Percentiles rank a stretch among this genome's conserved stretches.
phyloP scores from a whole-genome alignment of 2,329 filamentous ascomycete genomes.

The Phialophora chinensis region DNA sequence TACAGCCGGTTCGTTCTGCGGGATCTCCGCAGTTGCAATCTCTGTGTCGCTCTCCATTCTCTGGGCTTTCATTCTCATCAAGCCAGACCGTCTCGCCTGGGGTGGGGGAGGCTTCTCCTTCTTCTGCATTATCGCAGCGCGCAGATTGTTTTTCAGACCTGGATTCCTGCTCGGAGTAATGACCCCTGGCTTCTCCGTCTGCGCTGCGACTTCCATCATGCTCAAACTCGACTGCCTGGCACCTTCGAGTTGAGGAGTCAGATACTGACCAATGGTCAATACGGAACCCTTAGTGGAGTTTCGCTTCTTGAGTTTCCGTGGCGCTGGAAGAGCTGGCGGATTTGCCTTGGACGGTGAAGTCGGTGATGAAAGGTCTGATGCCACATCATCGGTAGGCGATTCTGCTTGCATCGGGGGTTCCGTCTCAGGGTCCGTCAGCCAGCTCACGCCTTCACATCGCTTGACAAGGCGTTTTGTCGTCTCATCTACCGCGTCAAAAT shows the following conservation, averaged over 20 bases:
- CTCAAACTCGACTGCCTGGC: constrained; percentile 76
- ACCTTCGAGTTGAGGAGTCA: constrained; percentile 59
- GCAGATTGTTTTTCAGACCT: constrained; percentile 38
- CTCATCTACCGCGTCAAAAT: constrained; percentile 58
- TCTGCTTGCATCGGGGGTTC: constrained; percentile 40
- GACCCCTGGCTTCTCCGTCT: constrained; percentile 81
- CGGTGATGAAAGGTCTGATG: constrained; percentile 33
- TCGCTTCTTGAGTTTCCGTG: constrained; percentile 43
- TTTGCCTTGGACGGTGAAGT: constrained; percentile 34
- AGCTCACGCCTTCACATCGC: constrained; percentile 54
- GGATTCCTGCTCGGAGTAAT: constrained; percentile 73
- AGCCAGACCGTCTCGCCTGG: constrained; percentile 41
- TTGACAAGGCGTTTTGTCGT: constrained; percentile 56
- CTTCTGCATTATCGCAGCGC: constrained; percentile 35
- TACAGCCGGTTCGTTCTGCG: constrained; percentile 3
- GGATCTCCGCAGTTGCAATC: constrained; percentile 21
- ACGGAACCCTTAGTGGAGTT: constrained; percentile 43
- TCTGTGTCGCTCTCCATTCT: constrained; percentile 26
- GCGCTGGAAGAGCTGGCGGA: constrained; percentile 56
- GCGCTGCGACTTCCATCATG: constrained; percentile 76
- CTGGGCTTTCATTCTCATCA: constrained; percentile 28
- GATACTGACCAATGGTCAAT: constrained; percentile 37
- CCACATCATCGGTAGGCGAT: constrained; percentile 33
- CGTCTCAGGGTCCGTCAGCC: constrained; percentile 49
- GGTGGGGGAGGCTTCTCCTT: constrained; percentile 40